Evolutionary conservation across 2,329 filamentous ascomycete genomes (phyloP), one percentile per base, ranked within the genome.

Genomic region (Calonectria hongkongensis): DNA sequence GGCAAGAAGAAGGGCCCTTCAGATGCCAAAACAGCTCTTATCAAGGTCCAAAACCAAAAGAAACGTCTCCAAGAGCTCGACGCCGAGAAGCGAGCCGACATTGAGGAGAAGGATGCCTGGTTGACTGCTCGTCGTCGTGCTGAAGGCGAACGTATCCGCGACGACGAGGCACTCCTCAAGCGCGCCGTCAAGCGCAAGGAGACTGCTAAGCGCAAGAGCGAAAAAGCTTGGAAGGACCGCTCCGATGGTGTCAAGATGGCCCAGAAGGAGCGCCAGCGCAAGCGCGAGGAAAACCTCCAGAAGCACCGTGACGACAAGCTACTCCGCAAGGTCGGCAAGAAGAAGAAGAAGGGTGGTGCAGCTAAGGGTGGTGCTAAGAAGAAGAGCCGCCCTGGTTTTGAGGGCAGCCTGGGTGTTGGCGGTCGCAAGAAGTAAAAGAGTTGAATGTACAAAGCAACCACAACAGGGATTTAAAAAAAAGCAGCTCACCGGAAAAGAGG

Each of bases 151-250:
- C 94, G 95, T 82, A 93, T 98, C 41, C 92, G 92, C 73, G 95
- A 98, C 81, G 95, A 98, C 83, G 95, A 95, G 75, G 92, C 90
- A 56, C 86, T 98, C 70, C 89, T 99, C 33, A 98, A 98, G 89
- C 98, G 98, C 88, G 94, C 96, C 0, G 88, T 98, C 77, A 98
- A 98, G 89, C 92, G 96, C 77, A 97, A 98, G 87, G 95, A 98
- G 80, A 92, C 93, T 77, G 88, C 90, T 66, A 98, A 98, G 91
- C 93, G 93, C 85, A 98, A 97, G 91, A 97, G 94, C 82, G 95
- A 95, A 83, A 93, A 94, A 82, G 95, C 97, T 81, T 98, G 97
- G 94, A 89, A 87, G 58, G 94, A 95, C 70, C 89, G 94, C 62
- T 86, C 91, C 47, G 91, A 93, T 33, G 93, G 92, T 36, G 92